Base-by-base conservation (phyloP, 2,329 filamentous ascomycete species). In the Cadophora malorum region DNA sequence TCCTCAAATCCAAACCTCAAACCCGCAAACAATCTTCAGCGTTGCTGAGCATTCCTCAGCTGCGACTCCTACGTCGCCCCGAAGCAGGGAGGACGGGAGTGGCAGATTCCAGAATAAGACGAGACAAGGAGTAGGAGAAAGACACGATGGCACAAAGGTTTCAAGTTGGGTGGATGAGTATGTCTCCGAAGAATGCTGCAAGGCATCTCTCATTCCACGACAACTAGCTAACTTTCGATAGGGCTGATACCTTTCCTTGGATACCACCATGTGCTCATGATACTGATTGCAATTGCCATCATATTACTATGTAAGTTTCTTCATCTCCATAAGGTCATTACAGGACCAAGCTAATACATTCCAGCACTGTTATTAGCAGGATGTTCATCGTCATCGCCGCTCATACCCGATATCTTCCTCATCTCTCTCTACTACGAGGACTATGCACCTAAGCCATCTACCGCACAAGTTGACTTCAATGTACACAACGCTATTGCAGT, bases 391-490 rank as follows among this genome's bases (percentile, higher is more conserved):
- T 97, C 95, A 50, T 97, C 95, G 63, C 96, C 95, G 1, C 84
- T 97, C 31, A 97, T 99, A 75, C 96, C 96, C 31, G 90, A 90
- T 78, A 98, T 99, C 81, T 99, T 97, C 86, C 89, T 99, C 74
- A 92, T 99, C 73, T 97, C 94, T n/a, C 88, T 99, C 76, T 98
- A 97, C 87, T 99, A 79, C 83, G 84, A 97, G 79, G 85, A 87
- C 70, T 97, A 97, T 82, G 88, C 90, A 23, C 92, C 96, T 3
- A 84, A 87, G 33, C 95, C 95, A 74, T 89, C 92, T 74, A 92
- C 93, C 5, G 87, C 95, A 10, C 95, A 98, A 82, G 94, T 97
- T 73, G 90, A 97, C 79, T 97, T 96, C 70, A 92, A 91, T 67
- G 91, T 96, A 68, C 91, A 93, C 71, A 88, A 89, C 19, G 93